Conservation (phyloP, 352 stramenopile genomes). For the Phytophthora kernoviae region DNA sequence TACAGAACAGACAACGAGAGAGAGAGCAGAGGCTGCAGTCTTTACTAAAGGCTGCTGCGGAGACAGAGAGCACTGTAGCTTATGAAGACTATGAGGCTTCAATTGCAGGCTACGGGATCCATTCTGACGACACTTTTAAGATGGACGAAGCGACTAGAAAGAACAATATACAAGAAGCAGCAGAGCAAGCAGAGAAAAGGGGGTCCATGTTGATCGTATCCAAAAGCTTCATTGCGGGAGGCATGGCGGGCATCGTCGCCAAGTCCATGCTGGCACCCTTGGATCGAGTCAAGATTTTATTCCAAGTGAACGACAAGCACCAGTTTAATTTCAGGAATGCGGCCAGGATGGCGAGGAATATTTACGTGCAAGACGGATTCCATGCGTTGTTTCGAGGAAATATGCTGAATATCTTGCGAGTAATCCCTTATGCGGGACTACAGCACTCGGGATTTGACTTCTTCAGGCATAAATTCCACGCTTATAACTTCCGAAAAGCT, state of each 20-base stretch:
- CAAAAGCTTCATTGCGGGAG: slow-evolving; percentile 84
- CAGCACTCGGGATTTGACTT: slow-evolving; percentile 89
- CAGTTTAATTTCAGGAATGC: slow-evolving; percentile 82
- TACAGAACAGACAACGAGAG: slow-evolving; percentile 26
- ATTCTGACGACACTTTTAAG: slow-evolving; percentile 24
- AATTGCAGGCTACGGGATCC: slow-evolving; percentile 21
- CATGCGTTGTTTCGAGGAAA: slow-evolving; percentile 74
- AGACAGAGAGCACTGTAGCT: slow-evolving; percentile 4
- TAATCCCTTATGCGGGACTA: slow-evolving; percentile 79
- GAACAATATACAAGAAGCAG: background rate
- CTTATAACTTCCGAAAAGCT: slow-evolving; percentile 69
- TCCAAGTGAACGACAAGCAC: slow-evolving; percentile 80
- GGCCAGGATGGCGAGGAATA: slow-evolving; percentile 55
- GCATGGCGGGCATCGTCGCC: slow-evolving; percentile 71
- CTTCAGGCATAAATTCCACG: slow-evolving; percentile 81
- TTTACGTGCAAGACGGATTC: slow-evolving; percentile 77
- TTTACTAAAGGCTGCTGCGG: background rate
- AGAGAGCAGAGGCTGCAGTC: slow-evolving; percentile 1
- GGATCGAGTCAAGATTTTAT: slow-evolving; percentile 87
- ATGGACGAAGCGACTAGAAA: slow-evolving; percentile 10
- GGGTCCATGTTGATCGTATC: slow-evolving; percentile 69
- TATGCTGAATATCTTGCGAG: slow-evolving; percentile 78
- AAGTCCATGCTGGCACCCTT: slow-evolving; percentile 78
- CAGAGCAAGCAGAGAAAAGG: slow-evolving; percentile 25
- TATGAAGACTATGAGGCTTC: slow-evolving; percentile 33